A percentile compares a stretch with the other conserved stretches of the same genome.
Conservation (phyloP, 78 protist species). For the Dictyostelium discoideum region DNA sequence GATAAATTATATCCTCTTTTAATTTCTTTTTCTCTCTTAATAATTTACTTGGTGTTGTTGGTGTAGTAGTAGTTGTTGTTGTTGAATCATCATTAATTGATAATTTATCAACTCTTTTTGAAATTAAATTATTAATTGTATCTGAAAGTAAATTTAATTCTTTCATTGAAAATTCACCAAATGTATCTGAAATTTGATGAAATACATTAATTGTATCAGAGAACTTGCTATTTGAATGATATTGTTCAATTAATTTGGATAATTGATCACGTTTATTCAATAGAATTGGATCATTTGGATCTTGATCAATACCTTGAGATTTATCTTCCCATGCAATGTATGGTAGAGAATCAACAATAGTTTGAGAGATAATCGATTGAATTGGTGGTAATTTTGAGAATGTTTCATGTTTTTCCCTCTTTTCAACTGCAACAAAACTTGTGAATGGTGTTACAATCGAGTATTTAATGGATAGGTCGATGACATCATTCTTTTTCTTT, state of each 20-base stretch:
- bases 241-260: not conserved
- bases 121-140: not conserved
- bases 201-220: slow-evolving; percentile 22
- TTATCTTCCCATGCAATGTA: slow-evolving; percentile 27
- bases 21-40: slow-evolving; percentile 32
- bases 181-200: slow-evolving; percentile 56
- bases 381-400: not conserved
- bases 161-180: slow-evolving; percentile 26
- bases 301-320: not conserved
- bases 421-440: slow-evolving; percentile 69
- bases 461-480: slow-evolving; percentile 31
- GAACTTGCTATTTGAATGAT: not conserved
- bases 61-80: not conserved
- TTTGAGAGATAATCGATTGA: slow-evolving; percentile 7
- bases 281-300: slow-evolving; percentile 26
- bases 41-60: not conserved
- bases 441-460: slow-evolving; percentile 62
- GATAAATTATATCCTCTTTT: slow-evolving; percentile 27
- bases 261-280: slow-evolving; percentile 27
- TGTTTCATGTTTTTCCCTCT: slow-evolving; percentile 34
- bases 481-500: slow-evolving; percentile 38
- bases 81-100: not conserved
- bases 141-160: slow-evolving; percentile 8
- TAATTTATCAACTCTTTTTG: not conserved
- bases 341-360: slow-evolving; percentile 34